Base-by-base conservation (phyloP, 768 basidiomycete species). In the Tephrocybe rancida region DNA sequence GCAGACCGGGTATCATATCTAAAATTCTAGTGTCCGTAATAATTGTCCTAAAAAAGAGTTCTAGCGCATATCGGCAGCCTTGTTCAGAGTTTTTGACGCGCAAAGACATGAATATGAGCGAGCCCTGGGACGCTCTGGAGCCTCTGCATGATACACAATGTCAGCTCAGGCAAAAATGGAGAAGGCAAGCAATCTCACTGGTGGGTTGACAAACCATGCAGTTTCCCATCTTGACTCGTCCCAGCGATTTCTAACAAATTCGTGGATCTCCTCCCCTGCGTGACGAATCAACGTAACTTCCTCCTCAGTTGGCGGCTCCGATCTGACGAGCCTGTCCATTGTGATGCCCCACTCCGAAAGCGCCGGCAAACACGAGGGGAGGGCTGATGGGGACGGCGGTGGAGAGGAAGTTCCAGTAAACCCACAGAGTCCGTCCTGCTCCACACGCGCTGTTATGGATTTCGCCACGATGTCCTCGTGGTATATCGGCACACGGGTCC, bases 161-260 rank as follows among this genome's bases (percentile, higher is more conserved):
- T 37, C 38, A 52, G 30, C 16, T 14, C 45, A 8, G 48, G 2
- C 21, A 24, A 13, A 32, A 10, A 26, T 24, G 6, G 30, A 8
- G 19, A 54, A 69, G 30, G 7, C 18, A 14, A 25, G 19, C 2
- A n/a, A 45, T 44, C 88, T 65, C 61, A 94, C 92, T 45, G 86
- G 89, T 38, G 92, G 92, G 64, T 94, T 94, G 38, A 92, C 87
- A 63, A 93, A 93, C 92, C 92, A 95, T 1, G 89, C 90, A 0
- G 90, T 91, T 70, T 95, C 92, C 91, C 90, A 95, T n/a, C 81
- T 78, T 4, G 62, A 66, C 62, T 91, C 88, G 16, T 63, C 60
- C 92, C 92, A 94, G 44, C 83, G 72, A 44, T 73, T 75, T 65
- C 70, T 75, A 11, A 95, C 80, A 66, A 87, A 93, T 44, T 67